Percentiles rank a stretch among this genome's conserved stretches.
phyloP scores from a whole-genome alignment of 2,329 filamentous ascomycete genomes.

The Westerdykella aurantiaca region DNA sequence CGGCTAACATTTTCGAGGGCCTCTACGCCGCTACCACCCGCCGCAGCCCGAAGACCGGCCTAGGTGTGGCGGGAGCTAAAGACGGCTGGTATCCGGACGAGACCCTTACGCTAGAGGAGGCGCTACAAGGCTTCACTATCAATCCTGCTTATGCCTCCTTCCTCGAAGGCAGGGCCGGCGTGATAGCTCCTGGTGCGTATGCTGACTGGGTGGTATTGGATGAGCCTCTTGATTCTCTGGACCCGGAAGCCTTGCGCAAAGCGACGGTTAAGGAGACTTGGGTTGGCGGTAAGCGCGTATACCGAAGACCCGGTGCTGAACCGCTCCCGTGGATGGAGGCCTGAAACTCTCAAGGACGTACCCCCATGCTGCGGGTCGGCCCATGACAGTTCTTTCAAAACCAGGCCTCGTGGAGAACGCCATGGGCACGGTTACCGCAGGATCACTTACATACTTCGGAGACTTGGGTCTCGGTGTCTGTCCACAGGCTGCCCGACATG shows the following conservation, averaged over 20 bases:
- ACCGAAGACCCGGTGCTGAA: conserved; percentile 16
- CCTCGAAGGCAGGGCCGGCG: conserved; percentile 53
- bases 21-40: conserved; percentile 63
- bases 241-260: conserved; percentile 42
- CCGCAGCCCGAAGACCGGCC: conserved; percentile 49
- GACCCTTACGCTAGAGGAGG: conserved; percentile 53
- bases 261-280: conserved; percentile 61
- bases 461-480: too few relatives aligned
- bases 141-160: conserved; percentile 57
- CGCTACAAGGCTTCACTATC: conserved; percentile 57
- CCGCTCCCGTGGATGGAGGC: conserved; percentile 4
- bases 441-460: too few relatives aligned
- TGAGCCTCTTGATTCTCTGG: conserved; percentile 47
- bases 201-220: conserved; percentile 70
- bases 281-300: conserved; percentile 52
- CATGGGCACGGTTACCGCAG: too few relatives aligned
- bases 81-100: conserved; percentile 58
- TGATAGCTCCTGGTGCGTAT: conserved; percentile 55
- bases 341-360: too few relatives aligned
- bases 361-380: too few relatives aligned
- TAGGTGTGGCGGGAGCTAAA: conserved; percentile 40
- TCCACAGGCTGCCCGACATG: too few relatives aligned
- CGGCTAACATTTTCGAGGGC: conserved; percentile 60
- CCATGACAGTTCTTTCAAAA: too few relatives aligned
- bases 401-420: too few relatives aligned